Conservation (phyloP, 495 filamentous ascomycete genomes). For the Penicillium malachiteum region DNA sequence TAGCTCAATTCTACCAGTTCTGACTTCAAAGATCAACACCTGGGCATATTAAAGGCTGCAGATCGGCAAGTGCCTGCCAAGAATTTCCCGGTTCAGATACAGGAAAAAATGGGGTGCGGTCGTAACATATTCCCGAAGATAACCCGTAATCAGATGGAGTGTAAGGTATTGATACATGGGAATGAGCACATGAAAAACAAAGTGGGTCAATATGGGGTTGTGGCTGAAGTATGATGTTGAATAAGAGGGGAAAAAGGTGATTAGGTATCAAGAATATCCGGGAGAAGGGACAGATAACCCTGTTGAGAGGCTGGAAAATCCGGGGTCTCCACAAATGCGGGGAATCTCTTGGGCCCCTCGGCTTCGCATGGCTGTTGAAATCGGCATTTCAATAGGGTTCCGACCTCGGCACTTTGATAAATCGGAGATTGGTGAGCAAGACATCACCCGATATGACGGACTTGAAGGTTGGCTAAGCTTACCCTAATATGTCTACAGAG, state of each 20-base stretch:
- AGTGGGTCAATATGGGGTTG: background rate
- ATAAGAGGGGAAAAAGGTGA: background rate
- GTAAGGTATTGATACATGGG: background rate
- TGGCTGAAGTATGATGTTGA: background rate
- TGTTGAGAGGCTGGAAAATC: slow-evolving; percentile 3
- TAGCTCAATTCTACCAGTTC: slow-evolving; percentile 3
- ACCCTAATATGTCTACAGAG: too few species aligned
- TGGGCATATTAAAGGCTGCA: background rate
- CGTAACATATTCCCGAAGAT: slow-evolving; percentile 18
- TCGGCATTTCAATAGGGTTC: slow-evolving; percentile 8
- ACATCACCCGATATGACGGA: too few species aligned
- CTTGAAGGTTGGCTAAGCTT: too few species aligned
- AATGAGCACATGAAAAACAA: too few species aligned
- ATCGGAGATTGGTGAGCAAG: too few species aligned
- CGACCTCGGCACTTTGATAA: too few species aligned
- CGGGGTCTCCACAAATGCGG: slow-evolving; percentile 24
- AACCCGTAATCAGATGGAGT: slow-evolving; percentile 1
- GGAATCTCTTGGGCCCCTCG: background rate
- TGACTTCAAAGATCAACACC: background rate
- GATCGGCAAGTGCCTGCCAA: slow-evolving; percentile 13
- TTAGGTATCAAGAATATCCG: slow-evolving; percentile 3
- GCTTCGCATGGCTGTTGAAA: slow-evolving; percentile 2
- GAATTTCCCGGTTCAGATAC: slow-evolving; percentile 6
- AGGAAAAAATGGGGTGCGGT: background rate
- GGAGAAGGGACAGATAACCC: background rate